A percentile compares a stretch with the other conserved stretches of the same genome.
These are phyloP conservation scores for Saturnispora bothae DNA, from an alignment of 805 yeast genomes.

Conservation along the genomic window DNA sequence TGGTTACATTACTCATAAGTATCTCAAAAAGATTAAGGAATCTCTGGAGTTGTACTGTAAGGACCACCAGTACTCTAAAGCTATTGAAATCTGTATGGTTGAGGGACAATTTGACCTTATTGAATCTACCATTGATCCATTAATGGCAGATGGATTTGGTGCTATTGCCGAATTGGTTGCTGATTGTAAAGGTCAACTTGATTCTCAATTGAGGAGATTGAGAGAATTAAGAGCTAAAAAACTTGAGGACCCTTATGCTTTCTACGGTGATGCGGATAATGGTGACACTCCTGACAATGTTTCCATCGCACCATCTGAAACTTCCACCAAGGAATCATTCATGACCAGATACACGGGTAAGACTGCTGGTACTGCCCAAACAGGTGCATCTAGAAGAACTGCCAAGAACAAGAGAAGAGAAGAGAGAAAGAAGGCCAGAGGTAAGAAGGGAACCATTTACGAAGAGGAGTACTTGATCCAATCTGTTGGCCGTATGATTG, in stretches of 20 bases:
- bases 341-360: slow-evolving; percentile 95
- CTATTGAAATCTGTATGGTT: slow-evolving; percentile 51
- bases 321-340: slow-evolving; percentile 86
- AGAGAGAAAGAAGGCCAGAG: slow-evolving; percentile 91
- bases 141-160: slow-evolving; percentile 81
- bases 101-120: slow-evolving; percentile 37
- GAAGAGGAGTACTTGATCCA: slow-evolving; percentile 91
- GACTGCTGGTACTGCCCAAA: slow-evolving; percentile 89
- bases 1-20: slow-evolving; percentile 60
- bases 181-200: slow-evolving; percentile 82
- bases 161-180: slow-evolving; percentile 77
- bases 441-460: slow-evolving; percentile 94
- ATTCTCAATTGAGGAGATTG: slow-evolving; percentile 72
- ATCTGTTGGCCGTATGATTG: slow-evolving; percentile 81
- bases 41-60: slow-evolving; percentile 65
- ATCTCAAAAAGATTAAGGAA: slow-evolving; percentile 48
- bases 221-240: slow-evolving; percentile 81
- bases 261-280: slow-evolving; percentile 58
- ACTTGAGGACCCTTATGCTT: slow-evolving; percentile 72
- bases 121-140: slow-evolving; percentile 55
- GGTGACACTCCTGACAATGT: slow-evolving; percentile 86
- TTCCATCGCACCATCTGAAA: slow-evolving; percentile 88
- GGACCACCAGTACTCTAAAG: slow-evolving; percentile 64
- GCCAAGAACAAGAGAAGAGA: slow-evolving; percentile 89
- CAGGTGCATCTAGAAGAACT: slow-evolving; percentile 90